Evolutionary conservation across 495 filamentous ascomycete genomes (phyloP).

Genomic region (Tetracladium setigerum): DNA sequence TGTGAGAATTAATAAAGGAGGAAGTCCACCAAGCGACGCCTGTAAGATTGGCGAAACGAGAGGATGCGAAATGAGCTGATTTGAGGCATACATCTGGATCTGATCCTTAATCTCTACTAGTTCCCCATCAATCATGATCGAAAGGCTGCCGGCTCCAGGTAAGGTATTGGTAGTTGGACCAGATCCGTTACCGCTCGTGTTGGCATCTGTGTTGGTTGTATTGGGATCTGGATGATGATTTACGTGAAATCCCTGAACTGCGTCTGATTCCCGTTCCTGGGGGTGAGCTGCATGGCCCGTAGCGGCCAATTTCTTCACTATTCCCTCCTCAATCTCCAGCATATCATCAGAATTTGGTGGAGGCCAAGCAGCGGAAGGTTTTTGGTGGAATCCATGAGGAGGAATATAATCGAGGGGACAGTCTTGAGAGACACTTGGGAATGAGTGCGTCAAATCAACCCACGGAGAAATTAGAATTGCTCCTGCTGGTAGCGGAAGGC

Average conservation of each 20-base stretch:
- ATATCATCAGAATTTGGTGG: slow-evolving; percentile 64
- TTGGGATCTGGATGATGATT: slow-evolving; percentile 5
- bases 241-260: slow-evolving; percentile 21
- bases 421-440: slow-evolving; percentile 74
- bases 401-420: slow-evolving; percentile 81
- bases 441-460: slow-evolving; percentile 91
- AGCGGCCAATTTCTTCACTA: slow-evolving; percentile 13
- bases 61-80: slow-evolving; percentile 77
- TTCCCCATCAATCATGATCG: slow-evolving; percentile 63
- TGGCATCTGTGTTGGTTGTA: slow-evolving; percentile 14
- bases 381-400: slow-evolving; percentile 74
- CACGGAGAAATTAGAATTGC: slow-evolving; percentile 88
- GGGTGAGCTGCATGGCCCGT: slow-evolving; percentile 3
- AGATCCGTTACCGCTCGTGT: slow-evolving; percentile 5
- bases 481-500: slow-evolving; percentile 75
- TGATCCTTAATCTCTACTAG: slow-evolving; percentile 75
- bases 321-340: slow-evolving; percentile 17
- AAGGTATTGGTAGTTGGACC: slow-evolving; percentile 17
- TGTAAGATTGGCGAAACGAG: slow-evolving; percentile 84
- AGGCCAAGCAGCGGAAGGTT: slow-evolving; percentile 82
- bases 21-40: slow-evolving; percentile 78
- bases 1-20: slow-evolving; percentile 75
- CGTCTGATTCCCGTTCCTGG: slow-evolving; percentile 18
- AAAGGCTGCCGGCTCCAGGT: slow-evolving; percentile 29
- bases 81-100: slow-evolving; percentile 91